Percentiles rank a stretch among this genome's conserved stretches.
Evolutionary conservation across 768 basidiomycete species (phyloP).

Genomic region (Tulasnella sp.): DNA sequence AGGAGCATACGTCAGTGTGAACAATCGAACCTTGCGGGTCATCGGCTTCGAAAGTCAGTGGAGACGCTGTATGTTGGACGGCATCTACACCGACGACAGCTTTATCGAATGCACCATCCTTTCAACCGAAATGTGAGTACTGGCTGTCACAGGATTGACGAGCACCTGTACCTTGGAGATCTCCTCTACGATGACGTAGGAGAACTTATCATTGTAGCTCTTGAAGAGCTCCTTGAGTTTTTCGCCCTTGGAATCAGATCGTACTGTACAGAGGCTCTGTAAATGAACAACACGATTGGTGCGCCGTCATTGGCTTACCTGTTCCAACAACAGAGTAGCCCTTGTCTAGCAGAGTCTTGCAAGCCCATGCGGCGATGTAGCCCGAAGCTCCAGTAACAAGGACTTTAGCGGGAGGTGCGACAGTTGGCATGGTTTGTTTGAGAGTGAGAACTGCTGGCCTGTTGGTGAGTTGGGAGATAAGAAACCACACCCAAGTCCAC

Average conservation of each 20-base stretch:
- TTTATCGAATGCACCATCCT: slow-evolving; percentile 34
- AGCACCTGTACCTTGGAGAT: slow-evolving; percentile 33
- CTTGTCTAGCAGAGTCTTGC: slow-evolving; percentile 16
- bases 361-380: slow-evolving; percentile 20
- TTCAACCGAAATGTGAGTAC: background rate
- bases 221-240: slow-evolving; percentile 50
- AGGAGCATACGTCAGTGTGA: background rate
- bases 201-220: slow-evolving; percentile 21
- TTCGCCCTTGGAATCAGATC: slow-evolving; percentile 51
- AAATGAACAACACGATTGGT: background rate
- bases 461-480: background rate
- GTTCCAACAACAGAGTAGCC: slow-evolving; percentile 21
- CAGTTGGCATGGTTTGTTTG: slow-evolving; percentile 17
- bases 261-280: slow-evolving; percentile 38
- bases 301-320: background rate
- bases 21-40: slow-evolving; percentile 22
- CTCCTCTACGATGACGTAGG: slow-evolving; percentile 18
- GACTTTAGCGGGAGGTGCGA: slow-evolving; percentile 16
- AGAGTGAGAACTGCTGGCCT: background rate
- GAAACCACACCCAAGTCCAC: background rate
- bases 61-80: slow-evolving; percentile 30
- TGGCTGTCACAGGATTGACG: slow-evolving; percentile 14
- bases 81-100: slow-evolving; percentile 37
- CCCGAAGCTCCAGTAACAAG: slow-evolving; percentile 24
- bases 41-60: slow-evolving; percentile 27